These are phyloP conservation scores for Ambrosia hybrid DNA, from an alignment of 140 eudicot species.

Conservation along the genomic window DNA sequence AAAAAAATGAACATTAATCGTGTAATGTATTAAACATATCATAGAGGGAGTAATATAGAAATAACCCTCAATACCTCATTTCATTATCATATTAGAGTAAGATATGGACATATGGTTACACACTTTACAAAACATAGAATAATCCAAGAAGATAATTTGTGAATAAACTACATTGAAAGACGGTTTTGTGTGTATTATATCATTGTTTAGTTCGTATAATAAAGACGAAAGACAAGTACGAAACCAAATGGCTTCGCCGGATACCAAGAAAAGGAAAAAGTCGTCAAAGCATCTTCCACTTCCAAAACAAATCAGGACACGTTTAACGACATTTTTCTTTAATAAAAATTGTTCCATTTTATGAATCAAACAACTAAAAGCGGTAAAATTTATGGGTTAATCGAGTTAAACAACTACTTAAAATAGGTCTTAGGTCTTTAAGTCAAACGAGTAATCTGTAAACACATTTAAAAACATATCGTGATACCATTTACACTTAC, in stretches of 20 bases:
- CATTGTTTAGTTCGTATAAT: slow-evolving; percentile 25
- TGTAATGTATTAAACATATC: neutral
- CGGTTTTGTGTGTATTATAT: slow-evolving; percentile 35
- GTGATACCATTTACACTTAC: neutral
- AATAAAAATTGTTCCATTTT: neutral
- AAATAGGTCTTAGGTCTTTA: neutral
- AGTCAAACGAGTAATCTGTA: neutral
- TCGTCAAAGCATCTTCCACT: slow-evolving; percentile 46
- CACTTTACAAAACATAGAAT: neutral
- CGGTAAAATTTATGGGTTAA: neutral
- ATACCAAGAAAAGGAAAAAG: slow-evolving; percentile 31
- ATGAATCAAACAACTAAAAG: neutral
- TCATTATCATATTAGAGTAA: neutral
- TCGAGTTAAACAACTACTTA: slow-evolving; percentile 1
- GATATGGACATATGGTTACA: slow-evolving; percentile 17
- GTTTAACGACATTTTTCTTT: slow-evolving; percentile 23
- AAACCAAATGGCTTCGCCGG: slow-evolving; percentile 42
- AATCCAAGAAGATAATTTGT: slow-evolving; percentile 7
- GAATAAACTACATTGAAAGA: slow-evolving; percentile 36
- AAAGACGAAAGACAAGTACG: slow-evolving; percentile 37
- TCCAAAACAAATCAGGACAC: slow-evolving; percentile 43
- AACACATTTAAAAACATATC: neutral
- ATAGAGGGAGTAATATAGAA: neutral
- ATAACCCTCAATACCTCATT: neutral
- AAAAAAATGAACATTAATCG: too few relatives aligned